A percentile compares a stretch with the other conserved stretches of the same genome.
phyloP scores from a whole-genome alignment of 371 early-diverging fungal genomes.

The Rhizopus sp. region DNA sequence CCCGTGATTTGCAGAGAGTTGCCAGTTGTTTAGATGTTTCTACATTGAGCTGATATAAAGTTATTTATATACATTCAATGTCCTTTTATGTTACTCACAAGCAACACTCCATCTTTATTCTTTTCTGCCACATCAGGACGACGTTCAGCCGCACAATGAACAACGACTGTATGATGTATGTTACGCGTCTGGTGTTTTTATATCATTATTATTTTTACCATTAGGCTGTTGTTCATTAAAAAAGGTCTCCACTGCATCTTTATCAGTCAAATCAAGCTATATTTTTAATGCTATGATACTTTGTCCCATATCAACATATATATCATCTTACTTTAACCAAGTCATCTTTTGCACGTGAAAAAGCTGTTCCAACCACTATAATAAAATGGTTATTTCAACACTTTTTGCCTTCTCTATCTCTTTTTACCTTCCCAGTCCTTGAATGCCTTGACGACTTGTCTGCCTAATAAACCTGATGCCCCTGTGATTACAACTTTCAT shows the following conservation, averaged over 20 bases:
- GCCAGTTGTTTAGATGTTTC: conserved; percentile 64
- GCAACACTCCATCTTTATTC: conserved; percentile 57
- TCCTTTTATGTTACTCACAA: conserved; percentile 32
- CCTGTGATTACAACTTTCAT: conserved; percentile 77
- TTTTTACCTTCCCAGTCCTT: conserved; percentile 51
- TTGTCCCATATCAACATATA: conserved; percentile 4
- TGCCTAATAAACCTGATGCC: conserved; percentile 84
- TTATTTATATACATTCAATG: neutral
- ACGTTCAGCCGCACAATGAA: conserved; percentile 88
- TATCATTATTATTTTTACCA: conserved; percentile 33
- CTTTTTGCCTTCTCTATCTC: neutral
- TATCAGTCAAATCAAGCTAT: conserved; percentile 72
- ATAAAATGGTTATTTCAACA: neutral
- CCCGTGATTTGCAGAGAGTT: conserved; percentile 41
- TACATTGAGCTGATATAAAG: conserved; percentile 61
- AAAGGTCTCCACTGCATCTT: conserved; percentile 52
- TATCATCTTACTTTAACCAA: conserved; percentile 54
- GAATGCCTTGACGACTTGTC: conserved; percentile 65
- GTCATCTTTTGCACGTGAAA: conserved; percentile 56
- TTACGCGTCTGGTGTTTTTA: neutral
- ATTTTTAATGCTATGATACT: neutral
- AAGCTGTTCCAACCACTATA: conserved; percentile 74
- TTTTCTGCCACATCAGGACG: conserved; percentile 83
- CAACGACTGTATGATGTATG: conserved; percentile 44
- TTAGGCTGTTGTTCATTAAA: conserved; percentile 61